These are phyloP conservation scores for Dipteronia dyeriana DNA, from an alignment of 345 rosid genomes.

Conservation along the genomic window DNA sequence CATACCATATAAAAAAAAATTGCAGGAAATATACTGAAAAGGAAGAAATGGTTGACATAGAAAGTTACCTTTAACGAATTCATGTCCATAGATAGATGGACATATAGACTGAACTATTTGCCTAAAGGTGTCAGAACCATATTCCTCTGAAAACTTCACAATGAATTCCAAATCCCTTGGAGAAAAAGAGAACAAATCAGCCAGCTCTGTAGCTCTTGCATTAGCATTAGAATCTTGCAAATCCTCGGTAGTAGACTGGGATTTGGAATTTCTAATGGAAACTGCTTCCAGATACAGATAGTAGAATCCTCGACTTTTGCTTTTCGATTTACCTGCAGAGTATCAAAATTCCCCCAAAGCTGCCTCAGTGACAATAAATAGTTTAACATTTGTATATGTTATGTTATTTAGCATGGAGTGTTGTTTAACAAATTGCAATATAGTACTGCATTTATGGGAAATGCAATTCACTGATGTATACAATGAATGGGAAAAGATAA, in stretches of 20 bases:
- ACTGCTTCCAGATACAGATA: slow-evolving; percentile 87
- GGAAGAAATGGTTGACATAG: neutral
- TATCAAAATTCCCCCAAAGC: slow-evolving; percentile 10
- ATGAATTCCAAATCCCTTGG: slow-evolving; percentile 89
- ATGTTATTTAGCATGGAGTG: neutral
- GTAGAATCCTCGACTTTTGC: slow-evolving; percentile 87
- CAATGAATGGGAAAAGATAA: neutral
- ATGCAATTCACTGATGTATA: neutral
- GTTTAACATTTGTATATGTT: neutral
- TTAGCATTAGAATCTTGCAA: slow-evolving; percentile 48
- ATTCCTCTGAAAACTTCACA: slow-evolving; percentile 82
- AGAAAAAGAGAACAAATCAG: slow-evolving; percentile 77
- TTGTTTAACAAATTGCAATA: neutral
- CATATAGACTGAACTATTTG: slow-evolving; percentile 85
- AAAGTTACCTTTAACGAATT: slow-evolving; percentile 86
- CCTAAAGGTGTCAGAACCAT: slow-evolving; percentile 78
- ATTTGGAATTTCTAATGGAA: slow-evolving; percentile 77
- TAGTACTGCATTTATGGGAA: neutral
- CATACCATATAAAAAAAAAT: slow-evolving; percentile 1
- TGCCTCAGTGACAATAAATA: slow-evolving; percentile 21
- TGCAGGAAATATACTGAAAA: neutral
- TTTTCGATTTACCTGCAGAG: slow-evolving; percentile 85
- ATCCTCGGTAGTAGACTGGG: slow-evolving; percentile 61
- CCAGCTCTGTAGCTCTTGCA: slow-evolving; percentile 52
- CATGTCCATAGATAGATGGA: slow-evolving; percentile 97